Evolutionary conservation across 768 basidiomycete species (phyloP).

Genomic region (Suillus spraguei): DNA sequence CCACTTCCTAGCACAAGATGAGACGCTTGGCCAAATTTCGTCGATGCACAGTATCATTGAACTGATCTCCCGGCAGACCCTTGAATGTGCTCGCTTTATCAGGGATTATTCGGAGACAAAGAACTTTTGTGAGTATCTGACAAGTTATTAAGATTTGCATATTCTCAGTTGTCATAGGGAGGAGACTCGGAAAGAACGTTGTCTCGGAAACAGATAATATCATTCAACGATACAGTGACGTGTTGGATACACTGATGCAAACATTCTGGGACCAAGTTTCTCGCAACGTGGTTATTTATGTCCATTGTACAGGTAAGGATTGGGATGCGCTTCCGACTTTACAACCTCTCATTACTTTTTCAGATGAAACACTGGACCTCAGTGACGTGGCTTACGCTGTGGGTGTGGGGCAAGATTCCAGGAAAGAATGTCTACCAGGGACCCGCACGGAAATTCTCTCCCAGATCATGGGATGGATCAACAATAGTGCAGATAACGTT

Average conservation of each 20-base stretch:
- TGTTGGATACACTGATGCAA: neutral
- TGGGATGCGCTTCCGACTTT: neutral
- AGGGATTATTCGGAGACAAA: too few relatives aligned
- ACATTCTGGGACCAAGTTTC: neutral
- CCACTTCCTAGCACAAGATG: too few relatives aligned
- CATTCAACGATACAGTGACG: neutral
- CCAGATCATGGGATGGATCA: slow-evolving; percentile 19
- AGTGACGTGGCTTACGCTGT: slow-evolving; percentile 1
- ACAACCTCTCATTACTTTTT: neutral
- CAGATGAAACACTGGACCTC: neutral
- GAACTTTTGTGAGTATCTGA: too few relatives aligned
- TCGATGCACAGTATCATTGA: too few relatives aligned
- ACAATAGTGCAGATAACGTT: neutral
- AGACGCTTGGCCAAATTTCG: too few relatives aligned
- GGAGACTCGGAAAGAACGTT: neutral
- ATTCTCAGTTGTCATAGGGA: too few relatives aligned
- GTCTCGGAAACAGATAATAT: neutral
- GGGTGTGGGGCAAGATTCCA: slow-evolving; percentile 1
- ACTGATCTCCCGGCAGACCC: too few relatives aligned
- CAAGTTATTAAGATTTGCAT: too few relatives aligned
- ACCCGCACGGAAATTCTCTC: slow-evolving; percentile 17
- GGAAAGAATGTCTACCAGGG: slow-evolving; percentile 18
- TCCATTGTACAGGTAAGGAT: neutral
- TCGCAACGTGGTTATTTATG: neutral
- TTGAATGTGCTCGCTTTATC: too few relatives aligned